Base-by-base conservation (phyloP, 495 filamentous ascomycete species). In the Thozetella sp. region DNA sequence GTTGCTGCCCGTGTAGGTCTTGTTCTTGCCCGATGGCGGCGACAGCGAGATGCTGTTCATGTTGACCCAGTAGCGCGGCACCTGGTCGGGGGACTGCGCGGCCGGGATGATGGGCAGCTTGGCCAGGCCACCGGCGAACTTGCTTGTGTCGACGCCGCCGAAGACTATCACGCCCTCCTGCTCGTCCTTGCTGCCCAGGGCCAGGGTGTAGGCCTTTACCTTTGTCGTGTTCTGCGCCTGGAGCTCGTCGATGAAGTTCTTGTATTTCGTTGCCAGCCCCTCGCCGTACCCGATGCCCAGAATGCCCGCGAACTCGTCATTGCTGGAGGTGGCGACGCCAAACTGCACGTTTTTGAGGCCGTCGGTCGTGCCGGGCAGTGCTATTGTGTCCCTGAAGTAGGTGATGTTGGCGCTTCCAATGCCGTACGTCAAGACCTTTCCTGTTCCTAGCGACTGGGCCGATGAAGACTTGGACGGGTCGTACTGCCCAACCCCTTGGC, bases 101-200 rank as follows among this genome's bases (percentile, higher is more conserved):
- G 81, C 78, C 6, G 78, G 75, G 22, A 88, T 76, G 26, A 96
- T 83, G 17, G 91, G 91, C 12, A 93, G 68, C 3, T 80, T 88
- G 55, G 85, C 72, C 12, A 99, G 83, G 1, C 76, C 62, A 19
- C 93, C 95, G 15, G 75, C 76, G 68, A 90, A 99, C 70, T 97
- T 97, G 43, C 79, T 85, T 0, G 89, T 93, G 67, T 99, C 90
- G 34, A 99, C 84, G 17, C 94, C 95, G 23, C 95, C 95, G 66
- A 99, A 99, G 23, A 99, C 83, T 50, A 99, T 88, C 9, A 89
- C 86, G n/a, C 95, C 95, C 26, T 79, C 68, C 53, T 74, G 66
- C 40, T 74, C 67, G 25, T 76, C 71, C 63, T 80, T 81, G 62
- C 77, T 75, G 9, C 79, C 77, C 20, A 83, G 66, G 0, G 78